Conservation (phyloP, 768 basidiomycete genomes). For the Lentinula lateritia region DNA sequence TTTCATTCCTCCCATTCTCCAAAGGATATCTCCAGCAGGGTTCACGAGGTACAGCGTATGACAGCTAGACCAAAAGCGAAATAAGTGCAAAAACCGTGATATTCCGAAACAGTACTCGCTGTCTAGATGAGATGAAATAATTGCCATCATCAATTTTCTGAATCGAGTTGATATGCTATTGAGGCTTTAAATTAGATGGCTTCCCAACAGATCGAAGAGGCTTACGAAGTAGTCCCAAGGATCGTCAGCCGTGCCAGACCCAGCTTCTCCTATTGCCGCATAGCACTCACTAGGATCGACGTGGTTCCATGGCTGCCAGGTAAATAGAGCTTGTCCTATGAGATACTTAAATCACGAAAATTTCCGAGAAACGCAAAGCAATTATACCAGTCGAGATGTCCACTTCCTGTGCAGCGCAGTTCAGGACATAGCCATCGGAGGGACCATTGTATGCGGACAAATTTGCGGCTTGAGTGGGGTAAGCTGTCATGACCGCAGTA, state of each 20-base stretch:
- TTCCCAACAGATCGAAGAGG: neutral
- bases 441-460: neutral
- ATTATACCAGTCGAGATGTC: neutral
- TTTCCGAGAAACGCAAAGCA: too few relatives aligned
- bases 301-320: neutral
- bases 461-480: neutral
- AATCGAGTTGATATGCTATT: slow-evolving; percentile 5
- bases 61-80: slow-evolving; percentile 3
- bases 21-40: slow-evolving; percentile 12
- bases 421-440: neutral
- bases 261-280: neutral
- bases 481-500: neutral
- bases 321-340: neutral
- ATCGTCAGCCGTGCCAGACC: neutral
- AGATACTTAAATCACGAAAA: neutral
- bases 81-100: neutral
- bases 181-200: neutral
- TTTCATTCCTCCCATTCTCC: slow-evolving; percentile 15
- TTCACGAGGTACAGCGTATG: slow-evolving; percentile 12
- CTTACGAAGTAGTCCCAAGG: slow-evolving; percentile 6
- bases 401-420: slow-evolving; percentile 1
- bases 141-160: slow-evolving; percentile 11
- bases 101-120: neutral
- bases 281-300: slow-evolving; percentile 5
- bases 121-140: slow-evolving; percentile 11